Conservation (phyloP, 805 yeast genomes). For the Ascoidea rubescens region DNA sequence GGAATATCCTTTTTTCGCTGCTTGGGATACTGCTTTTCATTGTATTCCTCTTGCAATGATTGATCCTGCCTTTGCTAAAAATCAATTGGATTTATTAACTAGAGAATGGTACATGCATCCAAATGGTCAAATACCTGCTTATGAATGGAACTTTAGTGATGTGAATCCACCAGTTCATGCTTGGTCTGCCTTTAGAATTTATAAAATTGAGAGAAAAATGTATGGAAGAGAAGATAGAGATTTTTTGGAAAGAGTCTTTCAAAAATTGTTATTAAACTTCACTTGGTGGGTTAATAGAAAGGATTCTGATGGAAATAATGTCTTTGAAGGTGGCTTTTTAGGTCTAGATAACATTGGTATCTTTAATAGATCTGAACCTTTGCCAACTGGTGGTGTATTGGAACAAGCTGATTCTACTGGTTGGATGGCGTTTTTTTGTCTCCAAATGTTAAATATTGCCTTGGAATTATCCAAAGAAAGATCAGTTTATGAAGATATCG, state of each 20-base stretch:
- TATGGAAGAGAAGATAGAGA: constrained; percentile 70
- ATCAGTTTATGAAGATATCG: constrained; percentile 83
- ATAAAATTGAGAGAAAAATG: constrained; percentile 75
- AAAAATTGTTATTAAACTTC: constrained; percentile 74
- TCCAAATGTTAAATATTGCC: constrained; percentile 87
- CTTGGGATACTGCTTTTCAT: constrained; percentile 96
- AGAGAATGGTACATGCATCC: constrained; percentile 98
- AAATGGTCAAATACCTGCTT: constrained; percentile 94
- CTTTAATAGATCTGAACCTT: constrained; percentile 83
- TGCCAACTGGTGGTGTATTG: constrained; percentile 81
- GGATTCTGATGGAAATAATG: constrained; percentile 74
- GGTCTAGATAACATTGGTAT: constrained; percentile 90
- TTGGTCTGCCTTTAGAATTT: constrained; percentile 83
- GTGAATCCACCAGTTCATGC: constrained; percentile 98
- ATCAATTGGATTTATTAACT: constrained; percentile 71
- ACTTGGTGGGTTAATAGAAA: constrained; percentile 98
- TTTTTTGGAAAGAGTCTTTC: constrained; percentile 86
- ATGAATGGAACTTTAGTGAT: constrained; percentile 91
- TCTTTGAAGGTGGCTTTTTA: constrained; percentile 88
- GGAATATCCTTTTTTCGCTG: constrained; percentile 93
- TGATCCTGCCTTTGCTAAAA: constrained; percentile 85
- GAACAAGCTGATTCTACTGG: constrained; percentile 96
- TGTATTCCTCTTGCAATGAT: constrained; percentile 87
- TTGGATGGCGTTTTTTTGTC: constrained; percentile 90
- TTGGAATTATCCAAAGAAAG: constrained; percentile 77